Conservation (phyloP, 768 basidiomycete genomes). For the Trametes meyenii region DNA sequence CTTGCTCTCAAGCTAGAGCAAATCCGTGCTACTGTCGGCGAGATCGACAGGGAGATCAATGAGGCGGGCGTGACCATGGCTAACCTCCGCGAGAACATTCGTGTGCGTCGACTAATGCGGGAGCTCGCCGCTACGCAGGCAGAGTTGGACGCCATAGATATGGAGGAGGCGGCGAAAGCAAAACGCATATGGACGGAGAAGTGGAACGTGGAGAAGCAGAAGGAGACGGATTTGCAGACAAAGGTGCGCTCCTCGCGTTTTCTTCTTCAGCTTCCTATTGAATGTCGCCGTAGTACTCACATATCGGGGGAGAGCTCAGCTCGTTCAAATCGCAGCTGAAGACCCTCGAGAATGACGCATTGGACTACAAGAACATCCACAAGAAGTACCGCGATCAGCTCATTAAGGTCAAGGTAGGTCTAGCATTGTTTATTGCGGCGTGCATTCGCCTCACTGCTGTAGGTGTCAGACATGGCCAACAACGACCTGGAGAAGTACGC, state of each 20-base stretch:
- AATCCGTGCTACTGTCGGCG: constrained; percentile 48
- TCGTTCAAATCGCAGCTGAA: constrained; percentile 69
- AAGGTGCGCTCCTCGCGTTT: constrained; percentile 47
- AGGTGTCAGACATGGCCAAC: constrained; percentile 99
- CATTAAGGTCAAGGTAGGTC: constrained; percentile 88
- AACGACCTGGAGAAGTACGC: constrained; percentile 96
- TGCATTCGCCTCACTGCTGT: constrained; percentile 1
- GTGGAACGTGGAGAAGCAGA: constrained; percentile 70
- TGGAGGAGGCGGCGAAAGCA: constrained; percentile 85
- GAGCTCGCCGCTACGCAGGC: constrained; percentile 69
- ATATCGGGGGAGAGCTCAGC: constrained; percentile 80
- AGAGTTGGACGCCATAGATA: constrained; percentile 75
- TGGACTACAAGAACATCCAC: constrained; percentile 86
- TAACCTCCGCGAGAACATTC: constrained; percentile 82
- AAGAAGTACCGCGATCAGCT: constrained; percentile 89
- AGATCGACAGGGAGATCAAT: constrained; percentile 78
- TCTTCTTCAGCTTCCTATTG: neutral
- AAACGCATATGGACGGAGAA: constrained; percentile 83
- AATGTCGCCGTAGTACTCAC: constrained; percentile 61
- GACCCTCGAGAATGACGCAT: constrained; percentile 67
- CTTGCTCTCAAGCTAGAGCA: constrained; percentile 44
- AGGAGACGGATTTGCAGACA: constrained; percentile 71
- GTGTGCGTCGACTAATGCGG: constrained; percentile 66
- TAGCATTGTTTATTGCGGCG: neutral
- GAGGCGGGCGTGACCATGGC: constrained; percentile 69